Base-by-base conservation (phyloP, 2,329 filamentous ascomycete species). In the Fusarium duplospermum region DNA sequence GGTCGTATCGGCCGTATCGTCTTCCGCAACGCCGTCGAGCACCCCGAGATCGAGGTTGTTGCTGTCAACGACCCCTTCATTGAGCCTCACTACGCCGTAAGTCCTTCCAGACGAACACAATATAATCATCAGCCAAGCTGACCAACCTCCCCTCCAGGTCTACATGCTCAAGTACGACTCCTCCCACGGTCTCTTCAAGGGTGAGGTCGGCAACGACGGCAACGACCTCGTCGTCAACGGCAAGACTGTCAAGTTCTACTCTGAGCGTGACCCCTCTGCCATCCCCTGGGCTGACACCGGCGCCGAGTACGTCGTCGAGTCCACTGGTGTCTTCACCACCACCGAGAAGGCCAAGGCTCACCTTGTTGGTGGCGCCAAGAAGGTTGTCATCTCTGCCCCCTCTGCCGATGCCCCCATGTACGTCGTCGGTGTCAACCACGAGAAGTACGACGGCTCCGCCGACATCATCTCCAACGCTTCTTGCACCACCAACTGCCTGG, bases 121-220 rank as follows among this genome's bases (percentile, higher is more conserved):
- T 38, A 31, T 27, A 57, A 22, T 40, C 58, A 66, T 66, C 63
- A 31, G 40, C 40, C 67, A 70, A 72, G 61, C 70, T 72, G 31
- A 64, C 42, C 18, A 13, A 66, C 60, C 52, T 47, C n/a, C 40
- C 64, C 64, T 29, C n/a, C 58, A 98, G 95, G 94, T 93, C 84
- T 98, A 98, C 92, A 98, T 98, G 96, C 93, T 99, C 89, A 97
- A 97, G 91, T 98, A 98, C 87, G 96, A 99, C 90, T 95, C 94
- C 81, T 95, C 94, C 86, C 96, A 99, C 91, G 96, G 96, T 81
- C 85, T 91, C 85, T 99, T 98, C 93, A 97, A 98, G 90, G 96
- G 96, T 81, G 92, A 93, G 72, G 91, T 98, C 86, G 86, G 92
- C 86, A 88, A 93, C 84, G 88, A 91, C 72, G 85, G 85, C 79